phyloP scores from a whole-genome alignment of 2,329 filamentous ascomycete genomes.

The Triangularia setosa region DNA sequence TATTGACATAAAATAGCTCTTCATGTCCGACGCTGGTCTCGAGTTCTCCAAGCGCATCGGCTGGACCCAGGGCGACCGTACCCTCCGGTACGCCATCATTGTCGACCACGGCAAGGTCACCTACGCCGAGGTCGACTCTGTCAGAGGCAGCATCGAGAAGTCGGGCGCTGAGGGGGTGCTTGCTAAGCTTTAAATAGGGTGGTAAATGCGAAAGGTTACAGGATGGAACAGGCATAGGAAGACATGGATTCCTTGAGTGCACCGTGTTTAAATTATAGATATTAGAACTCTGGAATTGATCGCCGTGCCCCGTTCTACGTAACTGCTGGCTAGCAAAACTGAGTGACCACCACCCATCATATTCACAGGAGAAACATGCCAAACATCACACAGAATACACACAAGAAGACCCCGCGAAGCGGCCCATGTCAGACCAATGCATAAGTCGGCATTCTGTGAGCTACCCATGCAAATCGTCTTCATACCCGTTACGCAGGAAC shows the following conservation, averaged over 20 bases:
- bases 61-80: constrained; percentile 72
- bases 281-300: not conserved
- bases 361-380: not conserved
- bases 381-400: not conserved
- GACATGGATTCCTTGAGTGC: too few relatives aligned
- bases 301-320: not conserved
- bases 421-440: constrained; percentile 24
- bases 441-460: constrained; percentile 30
- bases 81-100: constrained; percentile 74
- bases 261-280: not conserved
- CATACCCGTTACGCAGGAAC: constrained; percentile 24
- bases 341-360: not conserved
- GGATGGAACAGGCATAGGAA: too few relatives aligned
- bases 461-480: constrained; percentile 29
- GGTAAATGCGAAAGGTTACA: too few relatives aligned
- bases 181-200: constrained; percentile 49
- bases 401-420: not conserved
- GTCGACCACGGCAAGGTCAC: constrained; percentile 78
- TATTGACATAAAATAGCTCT: constrained; percentile 47
- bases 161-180: constrained; percentile 53
- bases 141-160: constrained; percentile 41
- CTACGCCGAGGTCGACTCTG: constrained; percentile 72
- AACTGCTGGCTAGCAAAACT: not conserved
- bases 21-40: constrained; percentile 66
- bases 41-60: constrained; percentile 75